Base-by-base conservation (phyloP, 352 stramenopile genomes). In the Elongisporangium undulatum region DNA sequence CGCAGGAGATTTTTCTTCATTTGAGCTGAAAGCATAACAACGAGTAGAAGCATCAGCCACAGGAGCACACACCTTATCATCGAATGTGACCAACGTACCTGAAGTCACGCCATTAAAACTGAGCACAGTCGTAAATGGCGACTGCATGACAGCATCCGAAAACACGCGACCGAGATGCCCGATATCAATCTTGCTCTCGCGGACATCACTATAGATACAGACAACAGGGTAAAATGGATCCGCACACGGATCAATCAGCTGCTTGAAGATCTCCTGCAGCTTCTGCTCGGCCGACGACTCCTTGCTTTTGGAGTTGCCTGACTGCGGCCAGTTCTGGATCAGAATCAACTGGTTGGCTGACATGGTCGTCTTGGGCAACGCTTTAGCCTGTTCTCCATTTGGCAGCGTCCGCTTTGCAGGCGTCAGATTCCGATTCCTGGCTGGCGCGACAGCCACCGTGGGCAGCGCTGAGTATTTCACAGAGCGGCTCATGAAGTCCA, bases 141-240 rank as follows among this genome's bases (percentile, higher is more conserved):
- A 95, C 49, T 74, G 55, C 49, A 92, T 72, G 48, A 94, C 84
- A 19, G 87, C 71, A 0, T 67, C 55, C 1, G 82, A 92, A 61
- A 95, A 95, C 19, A 78, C 66, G 34, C 73, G 76, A 12, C 62
- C 75, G 21, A 95, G 69, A 29, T 89, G 70, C n/a, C 70, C 70
- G 8, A 73, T 5, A 23, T 90, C 84, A n/a, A 92, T 69, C 49
- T 92, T 92, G 53, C 66, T 81, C 19, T 91, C 86, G 62, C 77
- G 75, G 10, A 88, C 79, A 52, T 94, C 85, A 56, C 86, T 95
- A 66, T 89, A 94, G 51, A 95, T 82, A 38, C 83, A 92, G 15
- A 95, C 61, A 10, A 92, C 75, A 17, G 86, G 82, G 56, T 80
- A 87, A 21, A 60, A 73, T 4, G 66, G 68, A 12, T 64, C 67